These are phyloP conservation scores for Xylaria flabelliformis DNA, from an alignment of 495 filamentous ascomycete genomes.

Conservation along the genomic window DNA sequence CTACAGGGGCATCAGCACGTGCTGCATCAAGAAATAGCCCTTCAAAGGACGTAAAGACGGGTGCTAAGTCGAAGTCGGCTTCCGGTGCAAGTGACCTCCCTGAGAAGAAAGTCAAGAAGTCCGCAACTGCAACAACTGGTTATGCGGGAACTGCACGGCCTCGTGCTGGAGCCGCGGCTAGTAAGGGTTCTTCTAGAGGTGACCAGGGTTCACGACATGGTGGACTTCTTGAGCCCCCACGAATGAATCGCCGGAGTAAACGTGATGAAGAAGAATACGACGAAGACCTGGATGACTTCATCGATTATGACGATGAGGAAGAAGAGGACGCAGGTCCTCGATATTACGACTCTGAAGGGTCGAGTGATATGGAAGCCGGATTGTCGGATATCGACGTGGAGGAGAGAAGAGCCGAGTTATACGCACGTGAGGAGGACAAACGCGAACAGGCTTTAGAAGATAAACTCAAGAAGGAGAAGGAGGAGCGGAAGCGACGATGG, in stretches of 20 bases:
- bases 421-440: slow-evolving; percentile 59
- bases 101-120: slow-evolving; percentile 64
- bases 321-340: slow-evolving; percentile 48
- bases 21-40: slow-evolving; percentile 33
- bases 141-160: slow-evolving; percentile 63
- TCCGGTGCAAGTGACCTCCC: slow-evolving; percentile 32
- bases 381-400: slow-evolving; percentile 65
- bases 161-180: slow-evolving; percentile 41
- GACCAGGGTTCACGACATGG: slow-evolving; percentile 33
- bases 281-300: slow-evolving; percentile 57
- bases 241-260: slow-evolving; percentile 45
- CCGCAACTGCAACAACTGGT: slow-evolving; percentile 61
- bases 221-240: slow-evolving; percentile 41
- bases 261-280: slow-evolving; percentile 61
- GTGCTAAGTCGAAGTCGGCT: slow-evolving; percentile 28
- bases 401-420: slow-evolving; percentile 55
- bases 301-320: slow-evolving; percentile 62
- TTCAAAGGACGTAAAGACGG: slow-evolving; percentile 27
- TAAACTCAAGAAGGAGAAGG: slow-evolving; percentile 53
- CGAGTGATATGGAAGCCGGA: slow-evolving; percentile 69
- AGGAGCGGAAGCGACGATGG: slow-evolving; percentile 48
- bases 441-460: slow-evolving; percentile 54
- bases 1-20: slow-evolving; percentile 31
- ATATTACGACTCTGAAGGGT: slow-evolving; percentile 56
- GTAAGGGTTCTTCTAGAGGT: slow-evolving; percentile 38